Conservation (phyloP, 2,329 filamentous ascomycete genomes). For the Hypoxylon sp. region DNA sequence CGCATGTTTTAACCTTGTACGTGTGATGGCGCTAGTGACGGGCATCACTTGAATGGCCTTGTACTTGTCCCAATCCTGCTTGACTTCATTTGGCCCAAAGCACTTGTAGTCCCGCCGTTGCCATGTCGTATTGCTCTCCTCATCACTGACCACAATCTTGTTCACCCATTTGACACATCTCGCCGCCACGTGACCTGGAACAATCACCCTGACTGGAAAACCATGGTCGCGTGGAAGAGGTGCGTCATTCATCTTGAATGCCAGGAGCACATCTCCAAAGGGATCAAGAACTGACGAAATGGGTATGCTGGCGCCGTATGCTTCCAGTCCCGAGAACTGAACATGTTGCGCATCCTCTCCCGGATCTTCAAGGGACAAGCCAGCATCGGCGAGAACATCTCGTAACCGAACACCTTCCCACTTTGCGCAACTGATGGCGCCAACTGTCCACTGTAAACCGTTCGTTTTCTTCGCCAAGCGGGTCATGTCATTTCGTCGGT, state of each 20-base stretch:
- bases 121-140: slow-evolving; percentile 76
- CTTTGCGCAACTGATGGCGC: slow-evolving; percentile 61
- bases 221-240: slow-evolving; percentile 75
- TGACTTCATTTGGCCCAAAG: slow-evolving; percentile 73
- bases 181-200: slow-evolving; percentile 75
- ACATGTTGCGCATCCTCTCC: slow-evolving; percentile 52
- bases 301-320: slow-evolving; percentile 73
- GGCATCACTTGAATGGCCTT: slow-evolving; percentile 77
- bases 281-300: slow-evolving; percentile 70
- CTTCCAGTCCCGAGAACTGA: slow-evolving; percentile 68
- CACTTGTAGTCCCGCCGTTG: slow-evolving; percentile 77
- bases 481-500: slow-evolving; percentile 61
- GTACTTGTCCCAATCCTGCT: slow-evolving; percentile 72
- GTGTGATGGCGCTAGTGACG: slow-evolving; percentile 75
- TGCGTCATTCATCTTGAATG: slow-evolving; percentile 76
- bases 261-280: slow-evolving; percentile 73
- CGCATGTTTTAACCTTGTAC: slow-evolving; percentile 46
- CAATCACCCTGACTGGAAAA: slow-evolving; percentile 71
- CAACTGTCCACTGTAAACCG: slow-evolving; percentile 62
- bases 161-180: slow-evolving; percentile 78
- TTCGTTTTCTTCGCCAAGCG: slow-evolving; percentile 58
- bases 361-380: slow-evolving; percentile 49
- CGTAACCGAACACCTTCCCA: slow-evolving; percentile 62
- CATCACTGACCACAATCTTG: slow-evolving; percentile 72
- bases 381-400: slow-evolving; percentile 60